These are phyloP conservation scores for Pseudozyma pruni DNA, from an alignment of 1,284 basidiomycete species.

Conservation along the genomic window DNA sequence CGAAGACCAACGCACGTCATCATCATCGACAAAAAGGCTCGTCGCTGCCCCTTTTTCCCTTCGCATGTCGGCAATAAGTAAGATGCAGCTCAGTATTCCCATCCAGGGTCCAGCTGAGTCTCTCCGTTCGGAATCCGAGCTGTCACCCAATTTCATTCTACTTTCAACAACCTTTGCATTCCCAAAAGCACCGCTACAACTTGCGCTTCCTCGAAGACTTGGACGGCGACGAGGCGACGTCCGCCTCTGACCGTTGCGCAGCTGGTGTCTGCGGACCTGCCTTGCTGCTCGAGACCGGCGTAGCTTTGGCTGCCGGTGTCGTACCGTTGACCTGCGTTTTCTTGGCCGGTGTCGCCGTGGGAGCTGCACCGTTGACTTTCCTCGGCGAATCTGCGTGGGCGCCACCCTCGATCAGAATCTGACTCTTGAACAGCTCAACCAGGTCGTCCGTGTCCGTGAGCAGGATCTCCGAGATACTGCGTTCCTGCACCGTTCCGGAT, in stretches of 20 bases:
- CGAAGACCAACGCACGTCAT: too few relatives aligned
- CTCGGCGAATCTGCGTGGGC: not conserved
- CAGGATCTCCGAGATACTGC: conserved; percentile 29
- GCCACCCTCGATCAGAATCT: conserved; percentile 13
- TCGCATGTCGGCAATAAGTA: too few relatives aligned
- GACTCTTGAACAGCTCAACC: conserved; percentile 35
- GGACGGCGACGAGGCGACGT: conserved; percentile 11
- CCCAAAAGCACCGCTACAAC: too few relatives aligned
- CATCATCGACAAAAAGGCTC: too few relatives aligned
- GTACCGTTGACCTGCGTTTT: conserved; percentile 20
- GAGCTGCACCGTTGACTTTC: conserved; percentile 6
- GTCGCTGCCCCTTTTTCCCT: too few relatives aligned
- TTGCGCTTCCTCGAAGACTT: conserved; percentile 39
- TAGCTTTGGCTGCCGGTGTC: conserved; percentile 5
- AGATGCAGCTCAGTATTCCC: too few relatives aligned
- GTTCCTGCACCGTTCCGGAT: not conserved
- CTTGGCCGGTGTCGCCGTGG: conserved; percentile 19
- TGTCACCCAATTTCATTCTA: too few relatives aligned
- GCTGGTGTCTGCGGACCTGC: conserved; percentile 6
- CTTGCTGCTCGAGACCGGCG: conserved; percentile 1
- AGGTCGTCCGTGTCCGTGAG: conserved; percentile 39
- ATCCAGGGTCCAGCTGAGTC: too few relatives aligned
- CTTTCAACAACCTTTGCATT: too few relatives aligned
- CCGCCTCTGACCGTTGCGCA: not conserved
- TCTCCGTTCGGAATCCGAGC: too few relatives aligned